Evolutionary conservation across 140 eudicot genomes (phyloP).

Genomic region (Senecio squalidus): DNA sequence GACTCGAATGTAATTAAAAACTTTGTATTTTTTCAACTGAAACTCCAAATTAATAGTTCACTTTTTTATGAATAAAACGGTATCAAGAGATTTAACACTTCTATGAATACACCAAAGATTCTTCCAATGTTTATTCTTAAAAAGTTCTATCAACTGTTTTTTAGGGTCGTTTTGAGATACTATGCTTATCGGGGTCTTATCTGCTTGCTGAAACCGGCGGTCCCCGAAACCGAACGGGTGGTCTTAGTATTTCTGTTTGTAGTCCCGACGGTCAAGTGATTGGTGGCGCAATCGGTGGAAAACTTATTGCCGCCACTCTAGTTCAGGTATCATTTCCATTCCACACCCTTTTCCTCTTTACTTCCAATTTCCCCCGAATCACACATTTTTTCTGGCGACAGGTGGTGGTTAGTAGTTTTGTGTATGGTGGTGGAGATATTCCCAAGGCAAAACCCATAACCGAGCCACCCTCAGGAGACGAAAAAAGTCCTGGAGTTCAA

Average conservation of each 20-base stretch:
- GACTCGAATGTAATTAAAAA: no score
- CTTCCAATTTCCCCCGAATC: background rate
- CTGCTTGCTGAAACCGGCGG: conserved; percentile 73
- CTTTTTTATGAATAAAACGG: no score
- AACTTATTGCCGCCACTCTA: conserved; percentile 68
- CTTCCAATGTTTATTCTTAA: background rate
- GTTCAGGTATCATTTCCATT: conserved; percentile 55
- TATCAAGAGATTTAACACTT: no score
- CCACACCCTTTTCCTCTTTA: background rate
- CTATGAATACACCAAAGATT: no score
- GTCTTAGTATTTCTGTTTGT: conserved; percentile 81
- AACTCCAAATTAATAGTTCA: no score
- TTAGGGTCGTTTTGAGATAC: conserved; percentile 91
- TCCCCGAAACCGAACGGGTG: conserved; percentile 77
- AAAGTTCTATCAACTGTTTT: background rate
- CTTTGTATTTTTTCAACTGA: no score
- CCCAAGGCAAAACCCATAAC: conserved; percentile 36
- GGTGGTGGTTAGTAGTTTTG: conserved; percentile 90
- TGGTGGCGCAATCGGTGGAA: conserved; percentile 91
- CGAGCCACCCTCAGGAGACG: conserved; percentile 41
- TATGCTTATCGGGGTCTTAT: conserved; percentile 88
- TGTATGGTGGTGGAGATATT: conserved; percentile 44
- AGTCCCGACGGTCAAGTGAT: conserved; percentile 88
- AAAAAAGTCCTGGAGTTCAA: conserved; percentile 31
- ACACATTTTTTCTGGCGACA: conserved; percentile 25